Conservation (phyloP, 1,139 yeast species). For the Protomyces inouyei region DNA sequence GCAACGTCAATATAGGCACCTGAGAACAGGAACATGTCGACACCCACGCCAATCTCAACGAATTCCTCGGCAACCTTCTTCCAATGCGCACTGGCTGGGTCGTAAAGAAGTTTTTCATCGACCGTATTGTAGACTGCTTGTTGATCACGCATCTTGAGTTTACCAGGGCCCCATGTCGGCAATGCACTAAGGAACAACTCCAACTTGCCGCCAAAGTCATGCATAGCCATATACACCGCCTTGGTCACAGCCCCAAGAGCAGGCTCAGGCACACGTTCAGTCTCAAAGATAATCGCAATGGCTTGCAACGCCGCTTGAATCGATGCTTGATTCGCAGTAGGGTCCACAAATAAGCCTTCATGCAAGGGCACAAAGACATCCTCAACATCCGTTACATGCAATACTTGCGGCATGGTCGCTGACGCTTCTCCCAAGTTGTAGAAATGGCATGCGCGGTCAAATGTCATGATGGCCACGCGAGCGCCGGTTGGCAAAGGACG, state of each 20-base stretch:
- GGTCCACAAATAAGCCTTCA: constrained; percentile 77
- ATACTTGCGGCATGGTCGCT: constrained; percentile 55
- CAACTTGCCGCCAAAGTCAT: constrained; percentile 65
- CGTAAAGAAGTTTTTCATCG: constrained; percentile 53
- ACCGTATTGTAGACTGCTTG: constrained; percentile 43
- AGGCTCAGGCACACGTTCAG: constrained; percentile 55
- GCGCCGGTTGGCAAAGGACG: constrained; percentile 44
- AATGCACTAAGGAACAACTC: constrained; percentile 61
- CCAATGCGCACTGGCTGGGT: constrained; percentile 62
- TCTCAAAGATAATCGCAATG: constrained; percentile 50
- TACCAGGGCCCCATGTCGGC: constrained; percentile 84
- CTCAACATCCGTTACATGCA: constrained; percentile 64
- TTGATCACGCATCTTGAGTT: constrained; percentile 53
- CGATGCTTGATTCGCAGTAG: constrained; percentile 56
- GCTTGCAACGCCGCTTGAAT: constrained; percentile 65
- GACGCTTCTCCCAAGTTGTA: constrained; percentile 55
- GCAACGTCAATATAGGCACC: constrained; percentile 66
- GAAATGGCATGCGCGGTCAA: constrained; percentile 67
- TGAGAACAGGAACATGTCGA: constrained; percentile 71
- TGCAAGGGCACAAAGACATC: constrained; percentile 77
- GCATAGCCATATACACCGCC: constrained; percentile 63
- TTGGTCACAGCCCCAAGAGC: constrained; percentile 76
- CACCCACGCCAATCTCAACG: constrained; percentile 58
- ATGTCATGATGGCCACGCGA: constrained; percentile 67
- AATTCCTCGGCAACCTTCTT: constrained; percentile 56